Percentiles rank a stretch among this genome's conserved stretches.
These are phyloP conservation scores for Edaphochlamys debaryana DNA, from an alignment of 139 green algal genomes.

Conservation along the genomic window DNA sequence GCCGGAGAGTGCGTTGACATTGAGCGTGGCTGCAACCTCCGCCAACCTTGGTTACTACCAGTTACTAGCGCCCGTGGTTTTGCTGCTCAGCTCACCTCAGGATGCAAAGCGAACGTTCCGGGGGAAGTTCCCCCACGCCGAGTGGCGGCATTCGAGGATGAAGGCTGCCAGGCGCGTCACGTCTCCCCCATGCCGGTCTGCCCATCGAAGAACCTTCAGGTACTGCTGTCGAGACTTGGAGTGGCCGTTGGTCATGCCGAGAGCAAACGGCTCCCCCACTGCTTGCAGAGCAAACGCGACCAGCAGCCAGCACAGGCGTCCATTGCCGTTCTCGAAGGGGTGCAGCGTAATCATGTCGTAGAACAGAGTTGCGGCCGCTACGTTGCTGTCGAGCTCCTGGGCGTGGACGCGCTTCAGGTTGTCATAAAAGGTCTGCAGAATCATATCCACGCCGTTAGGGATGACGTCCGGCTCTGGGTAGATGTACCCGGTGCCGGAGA, in stretches of 20 bases:
- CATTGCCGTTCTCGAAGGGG: slow-evolving; percentile 48
- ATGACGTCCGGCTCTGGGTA: slow-evolving; percentile 25
- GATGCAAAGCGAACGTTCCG: not conserved
- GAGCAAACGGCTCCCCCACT: slow-evolving; percentile 39
- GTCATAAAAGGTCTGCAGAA: slow-evolving; percentile 21
- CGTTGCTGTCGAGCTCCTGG: not conserved
- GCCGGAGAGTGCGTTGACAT: too few species aligned
- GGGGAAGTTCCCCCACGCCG: slow-evolving; percentile 20
- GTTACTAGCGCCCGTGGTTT: too few species aligned
- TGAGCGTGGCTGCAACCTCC: too few species aligned
- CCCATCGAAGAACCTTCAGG: slow-evolving; percentile 32
- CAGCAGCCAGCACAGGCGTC: slow-evolving; percentile 43
- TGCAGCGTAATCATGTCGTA: slow-evolving; percentile 44
- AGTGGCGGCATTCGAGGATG: slow-evolving; percentile 43
- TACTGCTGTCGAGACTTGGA: slow-evolving; percentile 28
- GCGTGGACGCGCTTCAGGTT: not conserved
- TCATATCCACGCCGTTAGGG: not conserved
- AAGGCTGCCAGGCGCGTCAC: slow-evolving; percentile 8
- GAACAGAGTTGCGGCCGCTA: slow-evolving; percentile 15
- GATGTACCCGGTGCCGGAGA: slow-evolving; percentile 39
- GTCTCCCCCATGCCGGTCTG: slow-evolving; percentile 23
- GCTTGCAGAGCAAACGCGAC: slow-evolving; percentile 17
- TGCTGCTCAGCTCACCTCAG: too few species aligned
- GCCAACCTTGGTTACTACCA: too few species aligned
- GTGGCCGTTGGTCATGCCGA: slow-evolving; percentile 40